Conservation (phyloP, 2,329 filamentous ascomycete species). For the Botryosphaeria agaves region DNA sequence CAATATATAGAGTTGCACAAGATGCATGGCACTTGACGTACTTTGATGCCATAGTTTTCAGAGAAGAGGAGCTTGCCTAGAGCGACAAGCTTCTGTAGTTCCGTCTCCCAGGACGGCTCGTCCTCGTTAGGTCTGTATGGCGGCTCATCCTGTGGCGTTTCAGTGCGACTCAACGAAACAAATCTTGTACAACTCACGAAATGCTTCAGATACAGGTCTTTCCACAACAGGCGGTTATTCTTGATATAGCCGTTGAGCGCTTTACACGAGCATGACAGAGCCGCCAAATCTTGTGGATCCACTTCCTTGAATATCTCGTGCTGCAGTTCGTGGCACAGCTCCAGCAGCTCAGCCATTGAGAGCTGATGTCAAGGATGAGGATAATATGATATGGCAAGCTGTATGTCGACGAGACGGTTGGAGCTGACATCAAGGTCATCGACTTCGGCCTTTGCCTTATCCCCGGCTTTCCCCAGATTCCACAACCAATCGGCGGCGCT, state of each 20-base stretch:
- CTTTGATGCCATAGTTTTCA: too few relatives aligned
- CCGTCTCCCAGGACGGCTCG: slow-evolving; percentile 18
- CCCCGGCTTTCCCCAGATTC: too few relatives aligned
- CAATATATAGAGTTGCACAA: too few relatives aligned
- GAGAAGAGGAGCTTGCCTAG: slow-evolving; percentile 28
- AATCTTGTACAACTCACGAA: slow-evolving; percentile 27
- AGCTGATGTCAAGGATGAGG: too few relatives aligned
- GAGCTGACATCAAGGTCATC: too few relatives aligned
- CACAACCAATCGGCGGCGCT: too few relatives aligned
- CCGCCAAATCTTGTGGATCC: slow-evolving; percentile 37
- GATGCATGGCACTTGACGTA: too few relatives aligned
- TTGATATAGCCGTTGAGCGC: slow-evolving; percentile 36
- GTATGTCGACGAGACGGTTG: too few relatives aligned
- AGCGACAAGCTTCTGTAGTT: slow-evolving; percentile 17
- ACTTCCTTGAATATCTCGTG: slow-evolving; percentile 42
- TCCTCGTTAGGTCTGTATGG: slow-evolving; percentile 4
- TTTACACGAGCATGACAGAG: slow-evolving; percentile 34
- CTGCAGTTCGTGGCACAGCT: slow-evolving; percentile 44
- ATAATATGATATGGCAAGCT: too few relatives aligned
- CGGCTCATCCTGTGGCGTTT: slow-evolving; percentile 5
- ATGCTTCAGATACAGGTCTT: slow-evolving; percentile 40
- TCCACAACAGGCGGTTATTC: slow-evolving; percentile 42
- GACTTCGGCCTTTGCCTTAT: too few relatives aligned
- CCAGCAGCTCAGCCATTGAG: slow-evolving; percentile 21
- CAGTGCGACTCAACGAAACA: slow-evolving; percentile 3